Percentiles rank a stretch among this genome's conserved stretches.
phyloP scores from a whole-genome alignment of 176 grass and related monocot genomes.

The Oryza longistaminata region DNA sequence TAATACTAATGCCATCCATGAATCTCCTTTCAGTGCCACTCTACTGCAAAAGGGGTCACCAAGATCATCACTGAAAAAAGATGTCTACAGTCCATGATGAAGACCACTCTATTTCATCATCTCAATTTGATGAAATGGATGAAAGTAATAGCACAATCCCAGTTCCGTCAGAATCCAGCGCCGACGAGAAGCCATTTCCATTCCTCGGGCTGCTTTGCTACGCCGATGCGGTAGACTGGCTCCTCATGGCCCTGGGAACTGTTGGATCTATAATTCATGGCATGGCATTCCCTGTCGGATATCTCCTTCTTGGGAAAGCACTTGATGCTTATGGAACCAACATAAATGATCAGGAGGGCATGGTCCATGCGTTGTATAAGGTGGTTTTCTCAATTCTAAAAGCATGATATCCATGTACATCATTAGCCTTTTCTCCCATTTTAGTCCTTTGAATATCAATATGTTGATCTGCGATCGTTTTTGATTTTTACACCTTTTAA shows the following conservation, averaged over 20 bases:
- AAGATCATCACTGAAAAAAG: slow-evolving; percentile 17
- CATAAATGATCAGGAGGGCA: slow-evolving; percentile 44
- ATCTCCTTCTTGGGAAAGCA: slow-evolving; percentile 62
- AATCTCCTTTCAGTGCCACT: not conserved
- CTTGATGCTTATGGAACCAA: slow-evolving; percentile 69
- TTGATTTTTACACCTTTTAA: not conserved
- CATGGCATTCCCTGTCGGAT: slow-evolving; percentile 60
- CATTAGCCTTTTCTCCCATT: not conserved
- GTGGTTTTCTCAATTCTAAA: slow-evolving; percentile 20
- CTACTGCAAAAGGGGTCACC: slow-evolving; percentile 10
- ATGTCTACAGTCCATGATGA: slow-evolving; percentile 37
- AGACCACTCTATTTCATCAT: slow-evolving; percentile 45
- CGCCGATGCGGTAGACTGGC: slow-evolving; percentile 51
- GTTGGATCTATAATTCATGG: slow-evolving; percentile 57
- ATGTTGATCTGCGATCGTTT: not conserved
- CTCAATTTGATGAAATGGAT: slow-evolving; percentile 29
- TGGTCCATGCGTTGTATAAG: slow-evolving; percentile 57
- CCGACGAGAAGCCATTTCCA: slow-evolving; percentile 35
- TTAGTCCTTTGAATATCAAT: not conserved
- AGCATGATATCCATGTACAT: not conserved
- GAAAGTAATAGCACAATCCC: slow-evolving; percentile 41
- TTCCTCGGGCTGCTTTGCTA: slow-evolving; percentile 58
- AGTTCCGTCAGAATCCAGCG: not conserved
- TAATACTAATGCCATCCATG: slow-evolving; percentile 36
- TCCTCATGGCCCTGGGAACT: slow-evolving; percentile 58